Base-by-base conservation (phyloP, 2,329 filamentous ascomycete genomes). In the Aspergillus persii region DNA sequence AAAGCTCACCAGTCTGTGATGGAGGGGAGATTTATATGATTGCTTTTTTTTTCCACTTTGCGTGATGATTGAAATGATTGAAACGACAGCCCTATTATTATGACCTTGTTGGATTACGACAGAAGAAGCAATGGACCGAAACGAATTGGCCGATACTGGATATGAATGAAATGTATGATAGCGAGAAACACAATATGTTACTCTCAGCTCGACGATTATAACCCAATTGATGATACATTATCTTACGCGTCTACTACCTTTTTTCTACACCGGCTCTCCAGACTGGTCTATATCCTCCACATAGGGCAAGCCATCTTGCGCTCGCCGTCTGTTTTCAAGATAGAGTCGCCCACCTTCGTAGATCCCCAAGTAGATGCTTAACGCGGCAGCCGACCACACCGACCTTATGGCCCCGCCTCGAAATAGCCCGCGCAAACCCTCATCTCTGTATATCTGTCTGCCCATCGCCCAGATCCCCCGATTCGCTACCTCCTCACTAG, bases 321-420 rank as follows among this genome's bases (percentile, higher is more conserved):
- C 59, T 56, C 58, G 65, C 54, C 72, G 66, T 47, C 69, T 65
- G 53, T 71, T 71, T 65, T 78, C 76, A 26, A 79, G 61, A 80
- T 85, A 91, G 44, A 84, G 79, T 69, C 91, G 87, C 8, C 90
- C 89, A 63, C 87, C 88, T 74, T 96, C 92, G 76, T 96, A 96
- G 48, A 90, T 89, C 27, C 91, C 91, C 47, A 96, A 77, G 79
- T 96, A 96, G 57, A 96, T 77, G 3, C 92, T 92, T 71, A 89
- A 89, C 0, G 92, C 91, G 4, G 96, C 64, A 56, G 91, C 88
- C 12, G 92, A 95, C 92, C 92, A 96, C 1, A 84, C 84, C 8
- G 84, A 86, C 60, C 93, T 84, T 65, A 96, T 77, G 36, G 84
- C 77, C 2, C 87, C 91, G 6, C 93, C 93, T 36, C 71, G 71